phyloP scores from a whole-genome alignment of 2,329 filamentous ascomycete species.

The Fusarium keratoplasticum region DNA sequence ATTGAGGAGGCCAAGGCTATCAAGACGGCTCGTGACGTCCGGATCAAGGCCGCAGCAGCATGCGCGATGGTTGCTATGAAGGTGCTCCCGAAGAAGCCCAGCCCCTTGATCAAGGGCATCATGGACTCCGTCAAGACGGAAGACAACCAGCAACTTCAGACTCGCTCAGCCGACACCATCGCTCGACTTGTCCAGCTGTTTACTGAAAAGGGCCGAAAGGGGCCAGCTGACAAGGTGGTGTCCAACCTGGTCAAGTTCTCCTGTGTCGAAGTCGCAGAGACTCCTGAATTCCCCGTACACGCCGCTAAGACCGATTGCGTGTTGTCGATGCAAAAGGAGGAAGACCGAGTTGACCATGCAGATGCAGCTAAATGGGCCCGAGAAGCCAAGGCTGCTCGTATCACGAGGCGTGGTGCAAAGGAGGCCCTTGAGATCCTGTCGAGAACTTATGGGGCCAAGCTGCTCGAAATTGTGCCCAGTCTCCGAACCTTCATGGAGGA shows the following conservation, averaged over 20 bases:
- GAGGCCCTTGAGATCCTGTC: constrained; percentile 92
- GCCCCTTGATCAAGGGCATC: constrained; percentile 91
- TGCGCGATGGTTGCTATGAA: constrained; percentile 90
- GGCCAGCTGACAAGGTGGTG: constrained; percentile 94
- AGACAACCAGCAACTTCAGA: constrained; percentile 89
- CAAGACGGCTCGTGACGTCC: constrained; percentile 85
- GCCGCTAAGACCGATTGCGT: constrained; percentile 82
- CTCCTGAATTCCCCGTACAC: constrained; percentile 92
- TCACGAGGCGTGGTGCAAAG: constrained; percentile 92
- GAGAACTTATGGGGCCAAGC: constrained; percentile 77
- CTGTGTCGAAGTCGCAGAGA: constrained; percentile 97
- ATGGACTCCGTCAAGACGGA: constrained; percentile 99
- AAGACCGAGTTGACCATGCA: constrained; percentile 91
- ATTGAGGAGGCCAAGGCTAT: constrained; percentile 83
- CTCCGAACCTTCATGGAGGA: constrained; percentile 83
- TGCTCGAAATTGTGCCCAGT: constrained; percentile 88
- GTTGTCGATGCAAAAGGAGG: constrained; percentile 94
- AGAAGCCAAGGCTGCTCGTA: constrained; percentile 88
- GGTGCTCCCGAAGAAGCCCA: constrained; percentile 91
- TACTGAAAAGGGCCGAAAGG: constrained; percentile 80
- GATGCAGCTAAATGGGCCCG: constrained; percentile 91
- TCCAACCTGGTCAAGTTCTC: constrained; percentile 97
- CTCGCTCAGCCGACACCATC: constrained; percentile 86
- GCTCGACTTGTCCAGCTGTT: constrained; percentile 89
- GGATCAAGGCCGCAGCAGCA: constrained; percentile 87